Evolutionary conservation across 2,329 filamentous ascomycete genomes (phyloP).

Genomic region (Aspergillus tamarii): DNA sequence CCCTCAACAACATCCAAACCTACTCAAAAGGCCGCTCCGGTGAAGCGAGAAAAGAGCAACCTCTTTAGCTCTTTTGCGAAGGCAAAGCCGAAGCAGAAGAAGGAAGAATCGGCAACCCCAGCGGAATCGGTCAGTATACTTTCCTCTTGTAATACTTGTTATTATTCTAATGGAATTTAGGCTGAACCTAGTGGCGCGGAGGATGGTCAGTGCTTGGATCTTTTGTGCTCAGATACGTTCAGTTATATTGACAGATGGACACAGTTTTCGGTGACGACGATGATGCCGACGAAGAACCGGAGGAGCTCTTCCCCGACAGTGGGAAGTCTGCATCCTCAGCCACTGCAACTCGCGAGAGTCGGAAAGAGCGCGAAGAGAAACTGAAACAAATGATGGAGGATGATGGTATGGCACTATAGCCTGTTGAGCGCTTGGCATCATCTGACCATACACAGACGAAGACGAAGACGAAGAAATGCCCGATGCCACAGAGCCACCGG

Average conservation of each 20-base stretch:
- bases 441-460: conserved; percentile 28
- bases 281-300: conserved; percentile 61
- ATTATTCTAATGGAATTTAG: conserved; percentile 28
- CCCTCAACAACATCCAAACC: conserved; percentile 39
- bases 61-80: conserved; percentile 82
- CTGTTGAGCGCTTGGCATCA: conserved; percentile 33
- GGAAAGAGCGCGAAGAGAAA: conserved; percentile 67
- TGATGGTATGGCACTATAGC: conserved; percentile 44
- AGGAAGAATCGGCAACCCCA: conserved; percentile 46
- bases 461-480: conserved; percentile 59
- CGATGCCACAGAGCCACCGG: conserved; percentile 51
- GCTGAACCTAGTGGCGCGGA: conserved; percentile 45
- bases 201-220: conserved; percentile 49
- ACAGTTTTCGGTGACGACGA: conserved; percentile 56
- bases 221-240: not conserved
- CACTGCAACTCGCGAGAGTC: conserved; percentile 43
- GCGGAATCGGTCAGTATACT: conserved; percentile 40
- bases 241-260: conserved; percentile 29
- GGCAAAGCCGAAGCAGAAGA: conserved; percentile 62
- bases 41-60: conserved; percentile 64
- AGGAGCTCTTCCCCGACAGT: conserved; percentile 52
- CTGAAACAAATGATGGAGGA: conserved; percentile 77
- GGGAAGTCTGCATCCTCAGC: conserved; percentile 41
- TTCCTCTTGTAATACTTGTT: conserved; percentile 20
- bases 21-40: conserved; percentile 41